Evolutionary conservation across 2,329 filamentous ascomycete genomes (phyloP).

Genomic region (Colletotrichum graminicola): DNA sequence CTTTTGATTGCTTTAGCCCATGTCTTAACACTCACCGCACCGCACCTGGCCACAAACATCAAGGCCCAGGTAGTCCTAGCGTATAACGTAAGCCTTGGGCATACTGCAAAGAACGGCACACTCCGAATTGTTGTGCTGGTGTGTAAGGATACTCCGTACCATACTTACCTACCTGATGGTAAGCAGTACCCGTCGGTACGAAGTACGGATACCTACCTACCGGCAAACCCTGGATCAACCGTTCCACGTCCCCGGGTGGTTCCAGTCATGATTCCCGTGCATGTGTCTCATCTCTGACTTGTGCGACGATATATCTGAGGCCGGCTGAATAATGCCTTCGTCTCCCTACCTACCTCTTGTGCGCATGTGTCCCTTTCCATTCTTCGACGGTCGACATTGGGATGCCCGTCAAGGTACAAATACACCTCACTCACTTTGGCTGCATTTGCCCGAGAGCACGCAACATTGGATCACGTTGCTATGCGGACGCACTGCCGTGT

Average conservation of each 20-base stretch:
- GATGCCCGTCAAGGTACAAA: neutral
- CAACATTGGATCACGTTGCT: neutral
- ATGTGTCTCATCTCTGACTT: neutral
- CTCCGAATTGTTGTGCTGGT: neutral
- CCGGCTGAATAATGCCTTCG: neutral
- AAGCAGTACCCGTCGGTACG: neutral
- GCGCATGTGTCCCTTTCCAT: neutral
- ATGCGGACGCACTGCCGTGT: neutral
- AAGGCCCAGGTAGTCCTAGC: slow-evolving; percentile 14
- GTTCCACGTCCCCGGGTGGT: slow-evolving; percentile 2
- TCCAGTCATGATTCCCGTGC: neutral
- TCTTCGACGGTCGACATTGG: neutral
- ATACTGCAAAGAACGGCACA: slow-evolving; percentile 1
- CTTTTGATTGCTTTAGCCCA: slow-evolving; percentile 11
- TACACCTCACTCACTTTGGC: neutral
- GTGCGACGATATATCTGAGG: neutral
- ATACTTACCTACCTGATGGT: no score
- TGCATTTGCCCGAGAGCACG: neutral
- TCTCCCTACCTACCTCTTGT: neutral
- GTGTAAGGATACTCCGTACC: neutral
- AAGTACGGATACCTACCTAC: neutral
- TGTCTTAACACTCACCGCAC: slow-evolving; percentile 32
- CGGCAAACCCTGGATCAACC: neutral
- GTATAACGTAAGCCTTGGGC: slow-evolving; percentile 13
- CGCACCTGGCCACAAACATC: slow-evolving; percentile 30